phyloP scores from a whole-genome alignment of 441 rosid species.

The Melastoma candidum region DNA sequence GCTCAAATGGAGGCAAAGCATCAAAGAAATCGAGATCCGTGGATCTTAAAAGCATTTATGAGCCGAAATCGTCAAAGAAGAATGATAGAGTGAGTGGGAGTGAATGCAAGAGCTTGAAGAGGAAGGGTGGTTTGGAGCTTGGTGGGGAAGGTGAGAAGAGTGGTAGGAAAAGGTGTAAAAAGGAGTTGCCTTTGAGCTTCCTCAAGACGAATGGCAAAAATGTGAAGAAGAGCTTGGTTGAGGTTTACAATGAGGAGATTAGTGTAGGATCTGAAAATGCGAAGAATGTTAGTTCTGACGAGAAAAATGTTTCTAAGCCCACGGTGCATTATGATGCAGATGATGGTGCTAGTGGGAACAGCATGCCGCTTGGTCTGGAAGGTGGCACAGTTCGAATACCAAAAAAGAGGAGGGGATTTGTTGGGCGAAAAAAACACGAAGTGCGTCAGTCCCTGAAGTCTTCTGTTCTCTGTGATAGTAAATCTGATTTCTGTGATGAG shows the following conservation, averaged over 20 bases:
- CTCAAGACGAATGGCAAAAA: slow-evolving; percentile 33
- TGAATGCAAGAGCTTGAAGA: slow-evolving; percentile 38
- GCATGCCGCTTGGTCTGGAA: slow-evolving; percentile 40
- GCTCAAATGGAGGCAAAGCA: slow-evolving; percentile 62
- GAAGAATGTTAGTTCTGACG: slow-evolving; percentile 13
- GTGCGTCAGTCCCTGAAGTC: slow-evolving; percentile 27
- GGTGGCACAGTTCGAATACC: slow-evolving; percentile 44
- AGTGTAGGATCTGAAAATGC: slow-evolving; percentile 22
- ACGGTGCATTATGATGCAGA: slow-evolving; percentile 30
- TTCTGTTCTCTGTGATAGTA: slow-evolving; percentile 25
- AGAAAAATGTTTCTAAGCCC: slow-evolving; percentile 13
- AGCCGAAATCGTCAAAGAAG: slow-evolving; percentile 20
- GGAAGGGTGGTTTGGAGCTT: slow-evolving; percentile 35
- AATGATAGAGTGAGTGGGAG: slow-evolving; percentile 24
- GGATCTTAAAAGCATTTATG: slow-evolving; percentile 84
- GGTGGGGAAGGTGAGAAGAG: slow-evolving; percentile 31
- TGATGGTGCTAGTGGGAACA: slow-evolving; percentile 26
- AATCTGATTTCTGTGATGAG: slow-evolving; percentile 24
- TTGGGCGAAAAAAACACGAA: slow-evolving; percentile 55
- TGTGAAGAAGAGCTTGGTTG: slow-evolving; percentile 37
- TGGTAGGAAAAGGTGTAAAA: slow-evolving; percentile 46
- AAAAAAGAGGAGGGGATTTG: slow-evolving; percentile 65
- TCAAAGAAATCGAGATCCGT: slow-evolving; percentile 71
- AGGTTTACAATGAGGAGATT: slow-evolving; percentile 38
- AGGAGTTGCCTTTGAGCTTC: slow-evolving; percentile 36